These are phyloP conservation scores for Oryza longistaminata DNA, from an alignment of 176 grass and related monocot genomes.

Conservation along the genomic window DNA sequence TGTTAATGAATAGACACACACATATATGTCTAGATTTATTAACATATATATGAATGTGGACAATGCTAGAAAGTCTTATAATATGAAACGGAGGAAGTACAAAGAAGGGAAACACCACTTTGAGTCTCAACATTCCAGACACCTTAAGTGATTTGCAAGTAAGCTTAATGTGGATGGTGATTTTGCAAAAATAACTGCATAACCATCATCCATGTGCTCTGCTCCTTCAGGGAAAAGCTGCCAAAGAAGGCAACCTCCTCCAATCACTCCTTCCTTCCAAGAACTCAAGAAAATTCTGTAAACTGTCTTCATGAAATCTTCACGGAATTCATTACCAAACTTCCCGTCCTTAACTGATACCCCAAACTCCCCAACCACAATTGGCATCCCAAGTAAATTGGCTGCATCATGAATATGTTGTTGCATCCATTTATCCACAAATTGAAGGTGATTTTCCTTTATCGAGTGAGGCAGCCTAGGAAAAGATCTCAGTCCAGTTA, in stretches of 20 bases:
- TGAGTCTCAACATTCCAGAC: slow-evolving; percentile 35
- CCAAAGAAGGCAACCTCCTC: slow-evolving; percentile 80
- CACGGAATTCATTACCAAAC: slow-evolving; percentile 53
- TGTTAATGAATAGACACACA: too few relatives aligned
- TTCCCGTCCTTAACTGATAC: slow-evolving; percentile 67
- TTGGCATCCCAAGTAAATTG: slow-evolving; percentile 67
- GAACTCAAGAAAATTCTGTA: slow-evolving; percentile 55
- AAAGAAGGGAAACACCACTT: background rate
- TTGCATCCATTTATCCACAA: slow-evolving; percentile 73
- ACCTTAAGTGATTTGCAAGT: slow-evolving; percentile 50
- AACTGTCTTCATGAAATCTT: slow-evolving; percentile 70
- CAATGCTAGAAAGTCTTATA: too few relatives aligned
- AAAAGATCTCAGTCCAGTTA: slow-evolving; percentile 16
- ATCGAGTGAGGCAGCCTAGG: slow-evolving; percentile 62
- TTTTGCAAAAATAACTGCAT: slow-evolving; percentile 67
- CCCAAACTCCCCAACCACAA: slow-evolving; percentile 80
- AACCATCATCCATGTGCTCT: slow-evolving; percentile 80
- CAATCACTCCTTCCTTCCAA: slow-evolving; percentile 51
- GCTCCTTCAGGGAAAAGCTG: slow-evolving; percentile 86
- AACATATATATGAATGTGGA: too few relatives aligned
- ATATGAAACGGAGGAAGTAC: background rate
- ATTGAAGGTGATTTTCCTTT: slow-evolving; percentile 58
- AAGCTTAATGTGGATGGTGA: slow-evolving; percentile 52
- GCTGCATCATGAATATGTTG: slow-evolving; percentile 72
- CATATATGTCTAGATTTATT: too few relatives aligned